A percentile compares a stretch with the other conserved stretches of the same genome.
Evolutionary conservation across 2,329 filamentous ascomycete genomes (phyloP).

Genomic region (Tolypocladium tropicale): DNA sequence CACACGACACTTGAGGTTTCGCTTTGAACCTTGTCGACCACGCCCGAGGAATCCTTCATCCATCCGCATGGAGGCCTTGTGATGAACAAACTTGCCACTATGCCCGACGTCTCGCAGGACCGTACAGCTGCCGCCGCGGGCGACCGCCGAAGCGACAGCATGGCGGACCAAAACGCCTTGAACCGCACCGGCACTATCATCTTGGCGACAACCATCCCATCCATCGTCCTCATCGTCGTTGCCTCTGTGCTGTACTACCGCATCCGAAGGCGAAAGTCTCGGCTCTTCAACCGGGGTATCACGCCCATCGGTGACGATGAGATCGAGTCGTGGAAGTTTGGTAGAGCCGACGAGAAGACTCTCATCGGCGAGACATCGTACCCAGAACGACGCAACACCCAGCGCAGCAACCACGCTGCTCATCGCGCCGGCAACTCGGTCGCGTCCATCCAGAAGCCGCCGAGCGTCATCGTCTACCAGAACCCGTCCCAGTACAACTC

Average conservation of each 20-base stretch:
- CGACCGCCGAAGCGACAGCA: background rate
- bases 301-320: constrained; percentile 56
- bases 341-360: constrained; percentile 19
- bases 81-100: background rate
- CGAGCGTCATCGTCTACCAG: constrained; percentile 46
- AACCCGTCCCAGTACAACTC: constrained; percentile 9
- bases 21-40: background rate
- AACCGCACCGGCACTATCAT: constrained; percentile 37
- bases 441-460: constrained; percentile 31
- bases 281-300: constrained; percentile 42
- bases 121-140: background rate
- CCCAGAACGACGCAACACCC: constrained; percentile 2
- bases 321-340: constrained; percentile 52
- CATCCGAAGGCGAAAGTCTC: constrained; percentile 26
- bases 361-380: background rate
- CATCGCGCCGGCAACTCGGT: constrained; percentile 19
- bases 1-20: background rate
- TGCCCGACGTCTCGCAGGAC: background rate
- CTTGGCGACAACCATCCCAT: constrained; percentile 40
- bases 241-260: constrained; percentile 27
- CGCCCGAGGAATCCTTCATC: background rate
- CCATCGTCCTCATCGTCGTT: constrained; percentile 23
- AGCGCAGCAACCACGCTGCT: constrained; percentile 5
- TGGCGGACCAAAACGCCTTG: constrained; percentile 2
- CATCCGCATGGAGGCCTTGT: background rate